Base-by-base conservation (phyloP, 73 alveolate species). In the Blepharisma stoltei region DNA sequence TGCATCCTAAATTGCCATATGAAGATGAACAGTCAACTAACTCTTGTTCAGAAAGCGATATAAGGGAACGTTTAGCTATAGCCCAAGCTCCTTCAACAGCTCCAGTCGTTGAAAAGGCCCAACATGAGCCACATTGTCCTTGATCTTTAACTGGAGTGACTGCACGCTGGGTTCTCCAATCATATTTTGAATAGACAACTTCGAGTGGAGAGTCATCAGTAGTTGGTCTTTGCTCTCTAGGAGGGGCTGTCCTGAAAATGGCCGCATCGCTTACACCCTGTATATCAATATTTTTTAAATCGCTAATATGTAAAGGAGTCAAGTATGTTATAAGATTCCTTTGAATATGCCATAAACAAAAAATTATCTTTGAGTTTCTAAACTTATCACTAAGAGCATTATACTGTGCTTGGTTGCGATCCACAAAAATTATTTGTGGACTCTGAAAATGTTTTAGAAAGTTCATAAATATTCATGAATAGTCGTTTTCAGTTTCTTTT, bases 101-200 rank as follows among this genome's bases (percentile, higher is more conserved):
- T 7, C 81, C 90, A 54, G 83, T 55, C 23, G 92, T 88, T 1
- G 92, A 77, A 85, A 88, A 85, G 27, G 95, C 85, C 92, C 95
- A 88, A 83, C 95, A 92, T 11, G 94, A 87, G 7, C 96, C 98
- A 78, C 96, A 92, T 38, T 48, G 65, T 6, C 89, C 92, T 82
- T 92, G 87, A 78, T 92, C 71, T 73, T 82, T 83, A 27, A 88
- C 92, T 25, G 91, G 87, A 50, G 89, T 84, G 49, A 88, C 89
- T 38, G 60, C 86, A 7, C 93, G 91, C 0, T 70, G 23, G 5
- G 55, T 68, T 23, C 87, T 82, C 94, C 95, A 87, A 81, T 92
- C 95, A 6, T 76, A 47, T 11, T 55, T 66, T 38, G 80, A 71
- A 6, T 20, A 2, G 14, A 8, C 6, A 38, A 14, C 21, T 9